These are phyloP conservation scores for Boletus semigastroideus DNA, from an alignment of 1,284 basidiomycete species.

Conservation along the genomic window DNA sequence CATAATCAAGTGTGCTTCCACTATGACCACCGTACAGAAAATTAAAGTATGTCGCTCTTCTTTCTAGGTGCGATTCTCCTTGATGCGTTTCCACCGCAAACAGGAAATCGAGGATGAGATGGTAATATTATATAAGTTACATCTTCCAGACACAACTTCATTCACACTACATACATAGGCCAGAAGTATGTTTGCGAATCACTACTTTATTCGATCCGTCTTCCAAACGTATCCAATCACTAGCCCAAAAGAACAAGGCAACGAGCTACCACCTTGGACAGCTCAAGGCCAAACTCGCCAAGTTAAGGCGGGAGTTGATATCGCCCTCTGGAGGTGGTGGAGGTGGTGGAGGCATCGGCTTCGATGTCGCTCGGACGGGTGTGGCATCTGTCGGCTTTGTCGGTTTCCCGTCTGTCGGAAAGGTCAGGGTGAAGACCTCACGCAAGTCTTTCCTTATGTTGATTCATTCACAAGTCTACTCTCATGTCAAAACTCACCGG, in stretches of 20 bases:
- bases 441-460: neutral
- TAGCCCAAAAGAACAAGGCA: constrained; percentile 97
- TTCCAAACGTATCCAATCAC: constrained; percentile 15
- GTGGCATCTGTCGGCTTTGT: constrained; percentile 97
- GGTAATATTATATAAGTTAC: constrained; percentile 52
- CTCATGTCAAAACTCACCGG: constrained; percentile 98
- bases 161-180: constrained; percentile 38
- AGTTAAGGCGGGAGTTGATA: constrained; percentile 94
- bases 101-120: constrained; percentile 97
- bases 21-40: constrained; percentile 86
- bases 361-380: constrained; percentile 97
- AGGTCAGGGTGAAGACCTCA: constrained; percentile 51
- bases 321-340: constrained; percentile 79
- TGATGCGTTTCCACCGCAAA: constrained; percentile 11
- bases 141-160: constrained; percentile 13
- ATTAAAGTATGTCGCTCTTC: constrained; percentile 63
- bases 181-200: constrained; percentile 48
- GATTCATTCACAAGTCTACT: constrained; percentile 64
- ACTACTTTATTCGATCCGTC: constrained; percentile 2
- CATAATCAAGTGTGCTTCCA: constrained; percentile 21
- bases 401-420: constrained; percentile 84
- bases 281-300: constrained; percentile 98
- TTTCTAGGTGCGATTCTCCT: constrained; percentile 15
- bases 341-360: constrained; percentile 83
- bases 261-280: constrained; percentile 95